Percentiles rank a stretch among this genome's conserved stretches.
Conservation (phyloP, 2,329 filamentous ascomycete genomes). For the Metarhizium rileyi region DNA sequence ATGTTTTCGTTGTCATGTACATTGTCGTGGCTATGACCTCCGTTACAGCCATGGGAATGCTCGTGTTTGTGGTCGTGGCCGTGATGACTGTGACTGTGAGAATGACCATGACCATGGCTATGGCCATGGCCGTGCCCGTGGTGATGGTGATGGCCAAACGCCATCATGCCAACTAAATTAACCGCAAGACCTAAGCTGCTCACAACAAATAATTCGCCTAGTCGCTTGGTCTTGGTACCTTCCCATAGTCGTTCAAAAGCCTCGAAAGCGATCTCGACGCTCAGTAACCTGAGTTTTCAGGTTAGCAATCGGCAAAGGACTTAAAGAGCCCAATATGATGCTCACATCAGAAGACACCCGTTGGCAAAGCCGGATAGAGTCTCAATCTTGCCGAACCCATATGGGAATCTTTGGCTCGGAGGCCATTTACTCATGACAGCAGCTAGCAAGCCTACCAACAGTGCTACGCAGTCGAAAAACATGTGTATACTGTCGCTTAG, state of each 20-base stretch:
- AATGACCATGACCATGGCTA: slow-evolving; percentile 31
- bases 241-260: slow-evolving; percentile 81
- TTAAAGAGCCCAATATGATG: too few species aligned
- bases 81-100: slow-evolving; percentile 29
- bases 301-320: not conserved
- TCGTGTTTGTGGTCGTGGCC: slow-evolving; percentile 27
- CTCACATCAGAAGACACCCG: slow-evolving; percentile 83
- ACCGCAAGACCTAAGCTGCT: slow-evolving; percentile 79
- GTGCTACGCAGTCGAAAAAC: slow-evolving; percentile 95
- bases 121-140: slow-evolving; percentile 31
- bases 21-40: slow-evolving; percentile 17
- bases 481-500: slow-evolving; percentile 98
- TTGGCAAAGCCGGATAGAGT: slow-evolving; percentile 94
- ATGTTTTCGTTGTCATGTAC: slow-evolving; percentile 92
- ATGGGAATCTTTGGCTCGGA: slow-evolving; percentile 78
- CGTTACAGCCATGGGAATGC: slow-evolving; percentile 36
- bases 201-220: slow-evolving; percentile 81
- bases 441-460: slow-evolving; percentile 82
- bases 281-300: slow-evolving; percentile 58
- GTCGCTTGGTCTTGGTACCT: slow-evolving; percentile 70
- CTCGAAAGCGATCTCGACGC: slow-evolving; percentile 91
- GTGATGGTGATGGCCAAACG: slow-evolving; percentile 61
- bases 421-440: slow-evolving; percentile 97
- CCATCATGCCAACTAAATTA: slow-evolving; percentile 84
- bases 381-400: slow-evolving; percentile 94